Evolutionary conservation across 345 rosid species (phyloP), one percentile per base, ranked within the genome.

Genomic region (Combretum micranthum): DNA sequence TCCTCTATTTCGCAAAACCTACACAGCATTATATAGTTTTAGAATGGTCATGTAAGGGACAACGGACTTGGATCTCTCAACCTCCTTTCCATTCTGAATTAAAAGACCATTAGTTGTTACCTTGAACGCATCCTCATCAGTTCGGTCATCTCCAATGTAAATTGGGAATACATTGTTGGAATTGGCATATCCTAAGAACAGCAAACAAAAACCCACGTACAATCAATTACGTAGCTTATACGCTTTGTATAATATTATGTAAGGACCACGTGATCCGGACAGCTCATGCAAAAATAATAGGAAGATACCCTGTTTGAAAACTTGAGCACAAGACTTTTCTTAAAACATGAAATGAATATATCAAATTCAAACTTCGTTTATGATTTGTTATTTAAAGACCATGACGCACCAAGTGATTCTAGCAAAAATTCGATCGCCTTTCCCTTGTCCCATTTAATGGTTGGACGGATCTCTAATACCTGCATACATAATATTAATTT

Each of bases 401-500:
- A 15, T 57, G 18, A 47, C 72, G 76, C 63, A 86, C 98, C 98
- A 13, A 92, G 66, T n/a, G 92, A 70, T 60, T 84, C 86, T 21
- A 93, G 58, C 68, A 93, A 76, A 72, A 85, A 93, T 25, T 87
- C 83, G 53, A 93, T 88, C 64, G 99, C 99, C 54, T 82, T 88
- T 12, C 97, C 99, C 67, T 93, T 93, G 81, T 93, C 94, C 99
- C 97, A 93, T 73, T 83, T 84, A 64, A 93, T 89, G 47, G 82
- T 79, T 16, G 99, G 99, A 12, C 99, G 91, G 59, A 93, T 87
- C 67, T 93, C 99, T 18, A 93, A 72, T 13, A 89, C 96, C 96
- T 66, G 53, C 20, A 15, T 44, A 2, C 13, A 42, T 18, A 51
- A 60, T 13, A 44, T 15, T 12, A 46, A 13, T 45, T 44, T 46